Evolutionary conservation across 2,329 filamentous ascomycete species (phyloP).

Genomic region (Teratosphaeriaceae sp.): DNA sequence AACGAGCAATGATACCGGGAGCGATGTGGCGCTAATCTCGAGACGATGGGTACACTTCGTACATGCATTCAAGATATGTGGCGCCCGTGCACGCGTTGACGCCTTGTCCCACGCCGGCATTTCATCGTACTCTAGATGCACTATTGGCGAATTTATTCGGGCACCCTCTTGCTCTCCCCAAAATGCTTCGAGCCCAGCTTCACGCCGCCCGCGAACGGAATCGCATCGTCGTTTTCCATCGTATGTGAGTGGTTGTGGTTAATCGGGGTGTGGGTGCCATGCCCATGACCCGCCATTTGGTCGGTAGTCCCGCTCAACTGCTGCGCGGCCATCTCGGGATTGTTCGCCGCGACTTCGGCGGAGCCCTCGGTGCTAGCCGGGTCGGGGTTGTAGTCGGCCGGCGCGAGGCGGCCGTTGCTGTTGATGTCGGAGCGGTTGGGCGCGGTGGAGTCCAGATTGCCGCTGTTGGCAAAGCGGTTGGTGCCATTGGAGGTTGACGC

Average conservation of each 20-base stretch:
- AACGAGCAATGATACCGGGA: too few relatives aligned
- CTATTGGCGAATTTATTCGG: too few relatives aligned
- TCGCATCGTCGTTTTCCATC: slow-evolving; percentile 20
- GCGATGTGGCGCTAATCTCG: too few relatives aligned
- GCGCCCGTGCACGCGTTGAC: too few relatives aligned
- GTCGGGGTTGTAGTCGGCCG: not conserved
- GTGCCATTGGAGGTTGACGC: not conserved
- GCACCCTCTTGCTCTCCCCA: slow-evolving; percentile 26
- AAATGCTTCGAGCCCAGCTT: slow-evolving; percentile 24
- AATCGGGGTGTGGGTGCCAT: too few relatives aligned
- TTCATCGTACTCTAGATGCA: too few relatives aligned
- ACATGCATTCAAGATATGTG: too few relatives aligned
- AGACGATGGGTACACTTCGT: too few relatives aligned
- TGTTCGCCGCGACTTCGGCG: not conserved
- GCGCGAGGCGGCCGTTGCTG: not conserved
- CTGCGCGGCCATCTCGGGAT: not conserved
- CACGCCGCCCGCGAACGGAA: slow-evolving; percentile 24
- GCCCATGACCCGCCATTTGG: not conserved
- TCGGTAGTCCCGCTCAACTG: not conserved
- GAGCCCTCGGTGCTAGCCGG: slow-evolving; percentile 1
- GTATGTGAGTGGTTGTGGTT: not conserved
- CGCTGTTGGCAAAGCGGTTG: not conserved
- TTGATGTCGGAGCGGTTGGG: not conserved
- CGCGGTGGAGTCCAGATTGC: not conserved
- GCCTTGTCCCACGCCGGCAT: too few relatives aligned